Evolutionary conservation across 2,329 filamentous ascomycete genomes (phyloP), one percentile per base, ranked within the genome.

Genomic region (Pestalotiopsis fici): DNA sequence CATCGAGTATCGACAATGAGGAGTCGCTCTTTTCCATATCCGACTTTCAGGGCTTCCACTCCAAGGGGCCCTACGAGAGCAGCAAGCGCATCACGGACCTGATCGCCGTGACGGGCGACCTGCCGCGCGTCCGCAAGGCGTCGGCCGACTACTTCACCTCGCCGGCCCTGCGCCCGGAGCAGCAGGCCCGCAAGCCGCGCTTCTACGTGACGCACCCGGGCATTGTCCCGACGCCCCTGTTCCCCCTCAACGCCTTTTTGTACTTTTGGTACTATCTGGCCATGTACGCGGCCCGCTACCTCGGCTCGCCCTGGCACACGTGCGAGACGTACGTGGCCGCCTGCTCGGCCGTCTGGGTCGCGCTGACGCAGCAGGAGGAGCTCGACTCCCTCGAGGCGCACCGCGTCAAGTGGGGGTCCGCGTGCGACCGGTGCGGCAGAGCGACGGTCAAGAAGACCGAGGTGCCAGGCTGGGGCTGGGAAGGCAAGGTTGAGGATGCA

Each of bases 271-370:
- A 96, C 87, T 79, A 88, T 63, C 75, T 87, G 23, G 83, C 87
- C 3, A 90, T 97, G 77, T 90, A 90, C 77, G 56, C 97, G 18
- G 89, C 89, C 15, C 92, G 95, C 70, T 90, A 87, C 83, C 77
- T 94, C 28, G 96, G 96, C 61, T 97, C 93, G 2, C 93, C 93
- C 12, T 99, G 96, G 96, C 95, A 98, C 78, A 85, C 88, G 0
- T 85, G 93, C 61, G 86, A 86, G n/a, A 85, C 90, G 0, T 97
- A 97, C 81, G 86, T 87, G 23, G 95, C 92, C 55, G 93, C 95
- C 7, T 87, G 86, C 60, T 89, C 94, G 0, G 87, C 93, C 4
- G 90, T 92, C 27, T 98, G 93, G 91, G 81, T 97, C 6, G 88
- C 91, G 0, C 86, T 98, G 13, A 86, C 91, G 23, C 82, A 88